Evolutionary conservation across 192 early-diverging fungal species (phyloP).

Genomic region (Gaertneriomyces semiglobifer): DNA sequence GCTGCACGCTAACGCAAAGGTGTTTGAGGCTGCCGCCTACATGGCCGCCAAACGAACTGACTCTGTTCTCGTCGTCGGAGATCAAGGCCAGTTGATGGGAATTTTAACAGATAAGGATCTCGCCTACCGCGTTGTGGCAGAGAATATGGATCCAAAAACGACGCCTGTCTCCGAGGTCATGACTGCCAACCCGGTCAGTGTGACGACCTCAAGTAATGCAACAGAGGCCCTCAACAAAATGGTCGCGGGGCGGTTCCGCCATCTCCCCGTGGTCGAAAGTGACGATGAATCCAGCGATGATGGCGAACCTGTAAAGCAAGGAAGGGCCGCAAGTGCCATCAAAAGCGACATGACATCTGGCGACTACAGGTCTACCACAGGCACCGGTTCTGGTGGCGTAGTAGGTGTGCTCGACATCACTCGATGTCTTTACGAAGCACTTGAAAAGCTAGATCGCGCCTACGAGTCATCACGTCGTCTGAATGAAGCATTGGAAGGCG

Average conservation of each 20-base stretch:
- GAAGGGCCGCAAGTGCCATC: background rate
- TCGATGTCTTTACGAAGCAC: constrained; percentile 46
- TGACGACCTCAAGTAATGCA: constrained; percentile 52
- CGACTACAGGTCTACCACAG: background rate
- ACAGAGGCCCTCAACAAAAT: constrained; percentile 49
- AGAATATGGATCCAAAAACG: constrained; percentile 43
- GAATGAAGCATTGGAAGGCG: constrained; percentile 43
- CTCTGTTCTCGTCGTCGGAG: constrained; percentile 91
- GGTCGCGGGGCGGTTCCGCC: constrained; percentile 48
- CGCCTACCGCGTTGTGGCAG: constrained; percentile 90
- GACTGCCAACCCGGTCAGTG: constrained; percentile 87
- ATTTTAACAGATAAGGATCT: constrained; percentile 99
- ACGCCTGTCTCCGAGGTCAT: constrained; percentile 80
- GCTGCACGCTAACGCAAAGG: constrained; percentile 35
- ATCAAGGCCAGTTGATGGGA: constrained; percentile 84
- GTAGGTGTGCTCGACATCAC: constrained; percentile 53
- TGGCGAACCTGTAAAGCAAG: background rate
- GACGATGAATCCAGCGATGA: constrained; percentile 35
- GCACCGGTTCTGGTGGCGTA: constrained; percentile 23
- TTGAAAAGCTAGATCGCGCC: constrained; percentile 45
- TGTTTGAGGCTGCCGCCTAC: constrained; percentile 44
- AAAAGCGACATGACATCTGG: background rate
- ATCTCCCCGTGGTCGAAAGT: constrained; percentile 48
- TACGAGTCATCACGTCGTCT: constrained; percentile 75
- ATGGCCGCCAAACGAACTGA: constrained; percentile 98